Percentiles rank a stretch among this genome's conserved stretches.
Conservation (phyloP, 2,329 filamentous ascomycete species). For the Stylonectria norvegica region DNA sequence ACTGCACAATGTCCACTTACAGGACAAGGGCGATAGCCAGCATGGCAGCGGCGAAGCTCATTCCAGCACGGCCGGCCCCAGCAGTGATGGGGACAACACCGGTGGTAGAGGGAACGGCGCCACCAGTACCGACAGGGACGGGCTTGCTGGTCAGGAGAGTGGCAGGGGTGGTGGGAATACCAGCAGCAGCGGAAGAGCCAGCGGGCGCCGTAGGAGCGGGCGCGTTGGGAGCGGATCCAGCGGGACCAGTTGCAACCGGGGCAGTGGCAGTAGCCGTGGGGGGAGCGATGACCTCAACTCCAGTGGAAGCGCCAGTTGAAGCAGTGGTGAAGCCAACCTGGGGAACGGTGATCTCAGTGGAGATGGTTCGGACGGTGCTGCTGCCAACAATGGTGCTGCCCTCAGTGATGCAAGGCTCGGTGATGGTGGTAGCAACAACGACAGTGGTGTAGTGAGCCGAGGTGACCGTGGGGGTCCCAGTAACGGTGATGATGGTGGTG, state of each 20-base stretch:
- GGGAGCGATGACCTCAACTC: conserved; percentile 24
- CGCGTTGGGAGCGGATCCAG: too few relatives aligned
- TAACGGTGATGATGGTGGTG: conserved; percentile 57
- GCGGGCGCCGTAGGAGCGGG: conserved; percentile 31
- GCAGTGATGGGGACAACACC: conserved; percentile 36
- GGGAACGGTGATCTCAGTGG: conserved; percentile 52
- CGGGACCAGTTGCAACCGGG: too few relatives aligned
- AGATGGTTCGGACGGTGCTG: conserved; percentile 46
- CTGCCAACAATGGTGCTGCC: conserved; percentile 45
- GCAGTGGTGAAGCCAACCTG: conserved; percentile 48
- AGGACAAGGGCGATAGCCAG: conserved; percentile 45
- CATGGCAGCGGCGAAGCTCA: conserved; percentile 45
- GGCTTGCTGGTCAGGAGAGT: conserved; percentile 27
- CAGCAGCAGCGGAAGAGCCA: conserved; percentile 22
- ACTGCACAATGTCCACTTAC: conserved; percentile 34
- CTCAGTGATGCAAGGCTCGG: conserved; percentile 48
- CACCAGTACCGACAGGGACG: conserved; percentile 29
- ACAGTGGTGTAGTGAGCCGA: conserved; percentile 50
- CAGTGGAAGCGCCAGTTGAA: conserved; percentile 18
- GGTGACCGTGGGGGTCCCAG: conserved; percentile 48
- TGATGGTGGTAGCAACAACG: conserved; percentile 45
- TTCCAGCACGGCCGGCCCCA: conserved; percentile 40
- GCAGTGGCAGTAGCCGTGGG: conserved; percentile 41
- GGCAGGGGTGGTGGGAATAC: conserved; percentile 17
- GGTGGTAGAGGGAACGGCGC: conserved; percentile 34